Base-by-base conservation (phyloP, 208 protist species). In the Leishmania lainsoni region DNA sequence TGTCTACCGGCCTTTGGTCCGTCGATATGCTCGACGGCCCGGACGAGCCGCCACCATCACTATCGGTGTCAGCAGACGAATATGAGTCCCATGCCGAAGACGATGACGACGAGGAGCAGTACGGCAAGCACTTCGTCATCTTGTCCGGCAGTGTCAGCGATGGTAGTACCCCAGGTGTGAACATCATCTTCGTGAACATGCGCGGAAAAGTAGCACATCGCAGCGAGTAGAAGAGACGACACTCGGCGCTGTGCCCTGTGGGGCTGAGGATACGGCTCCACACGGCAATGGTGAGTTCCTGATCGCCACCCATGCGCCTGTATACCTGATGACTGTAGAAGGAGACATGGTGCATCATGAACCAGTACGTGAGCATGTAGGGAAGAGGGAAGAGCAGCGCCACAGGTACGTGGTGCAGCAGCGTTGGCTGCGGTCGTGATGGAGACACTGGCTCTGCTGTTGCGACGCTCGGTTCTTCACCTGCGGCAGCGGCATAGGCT, bases 101-200 rank as follows among this genome's bases (percentile, higher is more conserved):
- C 16, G 54, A 65, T 8, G 49, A 29, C n/a, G 74, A 42, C 45
- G 12, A n/a, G 22, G 70, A 65, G 81, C 71, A 49, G 76, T 83
- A 75, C 42, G 72, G 69, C n/a, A 68, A 81, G 42, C 70, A 66
- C n/a, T 75, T 66, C 22, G 87, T 73, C 80, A 91, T 86, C 71
- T 85, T 86, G 6, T 82, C 75, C 65, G 79, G 83, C 52, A 93
- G 77, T 48, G 84, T 83, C 49, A 90, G 87, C 6, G 42, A 61
- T 16, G 92, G 91, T n/a, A 92, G 86, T 49, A 86, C 81, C 6
- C 83, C 86, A 14, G 79, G 83, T 0, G 85, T 85, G 80, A 93
- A 93, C 56, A 88, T 83, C 85, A 89, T 90, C 79, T 92, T 93
- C 26, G 86, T 86, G 86, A 88, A 92, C 80, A 94, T 87, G 74